Conservation (phyloP, 176 grass and related monocot genomes). For the Lolium perenne region DNA sequence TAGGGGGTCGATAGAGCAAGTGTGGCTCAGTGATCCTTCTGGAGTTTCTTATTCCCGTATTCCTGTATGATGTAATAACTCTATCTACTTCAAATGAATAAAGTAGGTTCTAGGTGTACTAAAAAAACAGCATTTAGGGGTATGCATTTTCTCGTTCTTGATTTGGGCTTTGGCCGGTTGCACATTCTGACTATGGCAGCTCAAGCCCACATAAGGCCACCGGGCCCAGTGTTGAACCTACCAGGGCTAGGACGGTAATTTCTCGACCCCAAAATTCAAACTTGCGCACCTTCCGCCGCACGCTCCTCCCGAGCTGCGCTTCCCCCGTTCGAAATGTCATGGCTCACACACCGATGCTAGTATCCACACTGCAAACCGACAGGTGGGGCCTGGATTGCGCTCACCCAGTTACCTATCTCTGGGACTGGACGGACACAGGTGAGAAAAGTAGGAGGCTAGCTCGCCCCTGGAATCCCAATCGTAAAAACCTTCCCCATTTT, state of each 20-base stretch:
- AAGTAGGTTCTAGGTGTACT: too few species aligned
- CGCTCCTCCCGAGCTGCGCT: background rate
- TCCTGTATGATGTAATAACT: too few species aligned
- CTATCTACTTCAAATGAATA: too few species aligned
- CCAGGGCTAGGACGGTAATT: slow-evolving; percentile 30
- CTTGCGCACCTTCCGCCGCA: slow-evolving; percentile 5
- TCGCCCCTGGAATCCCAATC: background rate
- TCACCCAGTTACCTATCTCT: too few species aligned
- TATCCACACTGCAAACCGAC: background rate
- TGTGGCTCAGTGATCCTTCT: too few species aligned
- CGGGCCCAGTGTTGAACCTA: background rate
- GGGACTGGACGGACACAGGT: accelerated
- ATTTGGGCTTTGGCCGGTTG: too few species aligned
- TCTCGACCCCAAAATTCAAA: slow-evolving; percentile 30
- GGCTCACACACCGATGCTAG: accelerated
- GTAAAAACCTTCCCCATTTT: slow-evolving; percentile 29
- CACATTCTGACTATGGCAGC: too few species aligned
- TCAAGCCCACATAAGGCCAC: too few species aligned
- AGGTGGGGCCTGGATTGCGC: background rate
- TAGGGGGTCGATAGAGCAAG: too few species aligned
- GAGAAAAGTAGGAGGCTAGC: background rate
- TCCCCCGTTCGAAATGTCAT: background rate
- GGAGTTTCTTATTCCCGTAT: too few species aligned
- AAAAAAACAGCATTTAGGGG: too few species aligned
- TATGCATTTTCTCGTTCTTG: too few species aligned